Evolutionary conservation across 148 eudicot genomes (phyloP), one percentile per base, ranked within the genome.

Genomic region (Suaeda aralocaspica): DNA sequence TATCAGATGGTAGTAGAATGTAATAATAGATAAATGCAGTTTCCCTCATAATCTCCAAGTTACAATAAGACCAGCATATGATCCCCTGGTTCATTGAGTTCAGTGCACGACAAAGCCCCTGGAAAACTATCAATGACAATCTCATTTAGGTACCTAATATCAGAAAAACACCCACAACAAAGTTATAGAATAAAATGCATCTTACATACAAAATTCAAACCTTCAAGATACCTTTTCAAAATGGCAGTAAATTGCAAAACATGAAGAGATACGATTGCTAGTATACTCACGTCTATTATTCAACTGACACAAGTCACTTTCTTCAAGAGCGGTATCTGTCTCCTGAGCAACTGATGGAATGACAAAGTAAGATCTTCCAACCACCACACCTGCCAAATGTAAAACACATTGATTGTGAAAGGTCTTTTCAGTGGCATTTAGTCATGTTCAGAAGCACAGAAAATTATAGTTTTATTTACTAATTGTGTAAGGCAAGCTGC

Each of bases 1-100:
- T 82, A 46, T 88, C 85, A 53, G 97, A 88, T 74, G 97, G 97
- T 64, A 80, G 79, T 73, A 91, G 89, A 64, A 91, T 74, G 80
- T 91, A 91, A 71, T 86, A 87, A 79, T 87, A 82, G 58, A 31
- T 76, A 67, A 82, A 86, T 72, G 82, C 77, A 78, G 92, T 78
- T 79, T 84, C 84, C 57, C 58, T 85, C 84, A 75, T 71, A 22
- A 82, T 84, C 69, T 88, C 94, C 71, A 87, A 72, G 72, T 88
- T 86, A 82, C 89, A 86, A 62, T 75, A 77, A 66, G 93, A 85
- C 81, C 77, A 80, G 92, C 97, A 91, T 69, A 91, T 78, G 68
- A 91, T 70, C 53, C 94, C 97, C 75, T 91, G 89, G 77, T 88
- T 87, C 30, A 83, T 83, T 68, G 87, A 79, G 76, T 82, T 73